Evolutionary conservation across 1,284 basidiomycete genomes (phyloP).

Genomic region (Vanrija pseudolonga): DNA sequence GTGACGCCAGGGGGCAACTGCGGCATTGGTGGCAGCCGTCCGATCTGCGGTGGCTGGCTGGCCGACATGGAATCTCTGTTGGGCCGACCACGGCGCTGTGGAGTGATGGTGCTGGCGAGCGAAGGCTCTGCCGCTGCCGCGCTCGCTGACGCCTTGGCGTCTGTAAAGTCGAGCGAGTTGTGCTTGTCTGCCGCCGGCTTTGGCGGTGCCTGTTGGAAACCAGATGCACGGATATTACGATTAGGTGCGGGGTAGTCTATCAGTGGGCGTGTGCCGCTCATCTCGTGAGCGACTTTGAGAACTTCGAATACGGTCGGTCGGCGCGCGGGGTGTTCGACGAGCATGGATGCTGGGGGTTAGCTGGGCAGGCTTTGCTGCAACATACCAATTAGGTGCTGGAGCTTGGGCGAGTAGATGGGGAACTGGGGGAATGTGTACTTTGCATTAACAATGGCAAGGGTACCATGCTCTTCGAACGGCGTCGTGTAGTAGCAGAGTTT

Average conservation of each 20-base stretch:
- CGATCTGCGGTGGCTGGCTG: too few species aligned
- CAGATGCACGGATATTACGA: background rate
- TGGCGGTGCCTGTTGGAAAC: too few species aligned
- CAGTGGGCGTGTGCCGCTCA: conserved; percentile 76
- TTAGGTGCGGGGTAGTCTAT: conserved; percentile 59
- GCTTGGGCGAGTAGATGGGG: conserved; percentile 81
- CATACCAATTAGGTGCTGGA: conserved; percentile 84
- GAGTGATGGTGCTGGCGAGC: conserved; percentile 37
- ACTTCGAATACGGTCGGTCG: conserved; percentile 78
- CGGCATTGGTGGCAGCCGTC: background rate
- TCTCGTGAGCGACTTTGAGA: conserved; percentile 67
- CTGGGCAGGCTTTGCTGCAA: conserved; percentile 17
- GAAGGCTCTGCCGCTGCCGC: conserved; percentile 23
- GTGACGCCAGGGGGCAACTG: background rate
- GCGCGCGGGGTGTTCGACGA: conserved; percentile 77
- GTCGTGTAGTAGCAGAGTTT: conserved; percentile 97
- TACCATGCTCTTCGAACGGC: conserved; percentile 95
- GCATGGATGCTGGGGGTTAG: conserved; percentile 65
- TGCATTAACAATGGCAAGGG: conserved; percentile 92
- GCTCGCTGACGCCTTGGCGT: conserved; percentile 19
- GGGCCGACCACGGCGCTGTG: conserved; percentile 46
- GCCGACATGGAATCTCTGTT: conserved; percentile 26
- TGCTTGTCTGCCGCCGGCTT: conserved; percentile 1
- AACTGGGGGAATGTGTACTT: conserved; percentile 92
- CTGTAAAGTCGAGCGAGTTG: conserved; percentile 42